Evolutionary conservation across 2,329 filamentous ascomycete genomes (phyloP).

Genomic region (Neofusicoccum sp.): DNA sequence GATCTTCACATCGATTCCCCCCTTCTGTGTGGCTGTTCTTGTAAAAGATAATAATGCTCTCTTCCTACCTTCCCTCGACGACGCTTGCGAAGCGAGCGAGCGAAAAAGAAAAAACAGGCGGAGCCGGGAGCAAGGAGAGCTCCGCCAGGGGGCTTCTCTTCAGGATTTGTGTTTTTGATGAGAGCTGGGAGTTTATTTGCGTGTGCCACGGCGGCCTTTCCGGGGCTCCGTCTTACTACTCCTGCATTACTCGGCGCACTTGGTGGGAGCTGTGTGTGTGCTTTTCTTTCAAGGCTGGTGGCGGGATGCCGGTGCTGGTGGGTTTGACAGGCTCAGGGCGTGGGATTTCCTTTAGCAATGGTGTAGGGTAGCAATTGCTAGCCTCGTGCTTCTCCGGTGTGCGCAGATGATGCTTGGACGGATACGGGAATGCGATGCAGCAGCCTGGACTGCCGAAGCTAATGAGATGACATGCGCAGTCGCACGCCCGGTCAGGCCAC

Average conservation of each 20-base stretch:
- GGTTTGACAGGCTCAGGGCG: constrained; percentile 5
- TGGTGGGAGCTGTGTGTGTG: constrained; percentile 10
- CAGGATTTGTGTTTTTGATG: constrained; percentile 11
- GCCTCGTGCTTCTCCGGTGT: background rate
- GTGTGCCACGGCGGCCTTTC: constrained; percentile 13
- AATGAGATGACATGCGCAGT: background rate
- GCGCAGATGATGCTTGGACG: background rate
- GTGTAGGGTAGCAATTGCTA: constrained; percentile 12
- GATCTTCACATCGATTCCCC: background rate
- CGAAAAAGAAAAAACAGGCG: constrained; percentile 9
- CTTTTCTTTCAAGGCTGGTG: constrained; percentile 5
- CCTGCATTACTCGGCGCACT: constrained; percentile 18
- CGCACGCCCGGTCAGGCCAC: background rate
- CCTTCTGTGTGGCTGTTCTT: constrained; percentile 12
- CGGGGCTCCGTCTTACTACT: constrained; percentile 14
- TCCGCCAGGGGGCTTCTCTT: background rate
- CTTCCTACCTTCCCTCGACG: background rate
- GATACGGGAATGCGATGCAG: background rate
- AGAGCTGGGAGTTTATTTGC: constrained; percentile 18
- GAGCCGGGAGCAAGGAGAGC: background rate
- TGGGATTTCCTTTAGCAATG: constrained; percentile 10
- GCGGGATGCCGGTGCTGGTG: constrained; percentile 10
- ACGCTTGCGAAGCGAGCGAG: constrained; percentile 2
- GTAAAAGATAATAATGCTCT: constrained; percentile 17
- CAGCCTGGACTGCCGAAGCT: background rate